Evolutionary conservation across 257 asterid genomes (phyloP).

Genomic region (Penstemon newberryi): DNA sequence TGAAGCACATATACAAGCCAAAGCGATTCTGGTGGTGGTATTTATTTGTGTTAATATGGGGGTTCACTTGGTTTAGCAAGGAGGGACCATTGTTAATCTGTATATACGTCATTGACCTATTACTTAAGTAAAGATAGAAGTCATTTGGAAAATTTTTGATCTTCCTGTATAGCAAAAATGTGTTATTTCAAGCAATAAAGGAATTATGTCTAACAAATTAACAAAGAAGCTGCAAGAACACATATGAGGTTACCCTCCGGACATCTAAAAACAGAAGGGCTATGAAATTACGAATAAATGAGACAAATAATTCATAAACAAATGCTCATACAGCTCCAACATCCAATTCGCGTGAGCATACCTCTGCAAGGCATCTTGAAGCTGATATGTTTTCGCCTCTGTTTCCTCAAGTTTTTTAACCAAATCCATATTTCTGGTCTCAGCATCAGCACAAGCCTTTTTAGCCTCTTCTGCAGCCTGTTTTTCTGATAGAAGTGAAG

Average conservation of each 20-base stretch:
- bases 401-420: conserved; percentile 67
- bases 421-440: conserved; percentile 57
- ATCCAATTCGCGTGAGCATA: conserved; percentile 28
- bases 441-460: conserved; percentile 62
- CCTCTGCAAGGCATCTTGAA: conserved; percentile 91
- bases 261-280: background rate
- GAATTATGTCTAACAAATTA: background rate
- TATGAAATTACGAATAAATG: background rate
- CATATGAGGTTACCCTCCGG: background rate
- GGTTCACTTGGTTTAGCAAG: conserved; percentile 1
- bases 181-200: background rate
- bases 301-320: conserved; percentile 8
- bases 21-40: conserved; percentile 4
- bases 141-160: background rate
- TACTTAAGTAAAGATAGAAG: conserved; percentile 13
- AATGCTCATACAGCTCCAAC: conserved; percentile 7
- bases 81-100: background rate
- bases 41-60: background rate
- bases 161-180: conserved; percentile 5
- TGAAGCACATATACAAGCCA: conserved; percentile 12
- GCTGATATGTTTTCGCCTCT: conserved; percentile 70
- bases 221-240: conserved; percentile 13
- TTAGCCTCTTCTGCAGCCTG: conserved; percentile 67
- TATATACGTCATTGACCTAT: conserved; percentile 2
- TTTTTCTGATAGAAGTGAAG: conserved; percentile 68